Conservation (phyloP, 2,329 filamentous ascomycete genomes). For the Reticulascus tulasneorum region DNA sequence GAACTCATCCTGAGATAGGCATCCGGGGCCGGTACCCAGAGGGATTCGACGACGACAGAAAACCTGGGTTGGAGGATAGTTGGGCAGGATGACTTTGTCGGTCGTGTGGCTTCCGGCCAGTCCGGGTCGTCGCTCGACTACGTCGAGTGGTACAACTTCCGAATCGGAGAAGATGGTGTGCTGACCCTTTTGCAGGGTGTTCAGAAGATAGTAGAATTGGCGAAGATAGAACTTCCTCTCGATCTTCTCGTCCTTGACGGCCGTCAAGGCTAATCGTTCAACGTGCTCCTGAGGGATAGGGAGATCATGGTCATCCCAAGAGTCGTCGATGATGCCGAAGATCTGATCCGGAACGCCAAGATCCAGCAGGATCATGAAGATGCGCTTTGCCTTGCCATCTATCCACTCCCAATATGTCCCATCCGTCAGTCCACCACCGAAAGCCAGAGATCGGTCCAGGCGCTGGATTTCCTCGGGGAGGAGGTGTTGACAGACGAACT, state of each 20-base stretch:
- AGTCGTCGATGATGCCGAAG: conserved; percentile 70
- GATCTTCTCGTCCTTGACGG: conserved; percentile 56
- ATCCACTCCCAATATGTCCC: conserved; percentile 80
- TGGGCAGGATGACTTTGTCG: conserved; percentile 61
- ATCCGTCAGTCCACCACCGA: conserved; percentile 66
- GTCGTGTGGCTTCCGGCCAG: conserved; percentile 35
- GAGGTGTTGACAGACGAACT: conserved; percentile 64
- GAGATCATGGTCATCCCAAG: conserved; percentile 73
- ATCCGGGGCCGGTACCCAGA: conserved; percentile 41
- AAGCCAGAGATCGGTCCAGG: conserved; percentile 59
- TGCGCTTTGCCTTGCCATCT: conserved; percentile 59
- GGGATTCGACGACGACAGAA: conserved; percentile 57
- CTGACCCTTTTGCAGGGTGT: conserved; percentile 55
- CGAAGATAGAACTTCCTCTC: conserved; percentile 66
- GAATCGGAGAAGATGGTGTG: conserved; percentile 62
- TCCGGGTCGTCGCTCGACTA: conserved; percentile 54
- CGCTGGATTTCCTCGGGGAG: conserved; percentile 58
- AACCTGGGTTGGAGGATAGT: conserved; percentile 50
- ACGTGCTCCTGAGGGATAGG: conserved; percentile 65
- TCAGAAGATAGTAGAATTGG: conserved; percentile 68
- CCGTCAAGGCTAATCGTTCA: conserved; percentile 57
- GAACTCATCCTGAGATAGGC: conserved; percentile 51
- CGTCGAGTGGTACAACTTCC: conserved; percentile 66
- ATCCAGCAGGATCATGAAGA: conserved; percentile 70
- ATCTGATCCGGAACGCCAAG: conserved; percentile 69